These are phyloP conservation scores for Cornus suecica DNA, from an alignment of 148 eudicot species.

Conservation along the genomic window DNA sequence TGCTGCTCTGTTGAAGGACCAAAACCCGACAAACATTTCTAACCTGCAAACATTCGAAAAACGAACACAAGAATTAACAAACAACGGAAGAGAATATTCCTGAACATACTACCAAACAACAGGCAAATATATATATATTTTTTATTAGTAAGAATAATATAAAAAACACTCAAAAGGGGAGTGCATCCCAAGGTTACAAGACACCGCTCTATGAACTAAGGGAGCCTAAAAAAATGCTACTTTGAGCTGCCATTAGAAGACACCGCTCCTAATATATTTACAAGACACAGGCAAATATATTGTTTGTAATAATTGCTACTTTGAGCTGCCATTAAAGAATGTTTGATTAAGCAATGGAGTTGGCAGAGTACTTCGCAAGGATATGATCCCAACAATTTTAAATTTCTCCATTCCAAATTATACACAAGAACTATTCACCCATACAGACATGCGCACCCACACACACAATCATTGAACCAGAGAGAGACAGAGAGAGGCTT, in stretches of 20 bases:
- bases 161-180: too few species aligned
- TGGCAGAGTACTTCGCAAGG: background rate
- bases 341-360: background rate
- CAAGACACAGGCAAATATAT: background rate
- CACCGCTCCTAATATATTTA: too few species aligned
- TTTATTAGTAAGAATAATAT: too few species aligned
- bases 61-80: background rate
- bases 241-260: too few species aligned
- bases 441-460: background rate
- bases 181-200: too few species aligned
- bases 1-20: background rate
- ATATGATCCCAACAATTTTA: background rate
- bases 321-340: background rate
- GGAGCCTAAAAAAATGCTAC: too few species aligned
- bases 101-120: background rate
- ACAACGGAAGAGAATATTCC: background rate
- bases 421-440: background rate
- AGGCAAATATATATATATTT: background rate
- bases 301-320: background rate
- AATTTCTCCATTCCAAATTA: background rate
- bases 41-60: background rate
- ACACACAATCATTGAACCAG: background rate
- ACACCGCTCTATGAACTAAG: too few species aligned
- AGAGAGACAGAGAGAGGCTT: background rate
- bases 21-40: background rate